Evolutionary conservation across 2,329 filamentous ascomycete species (phyloP).

Genomic region (Cladosporium austrohemisphaericum): DNA sequence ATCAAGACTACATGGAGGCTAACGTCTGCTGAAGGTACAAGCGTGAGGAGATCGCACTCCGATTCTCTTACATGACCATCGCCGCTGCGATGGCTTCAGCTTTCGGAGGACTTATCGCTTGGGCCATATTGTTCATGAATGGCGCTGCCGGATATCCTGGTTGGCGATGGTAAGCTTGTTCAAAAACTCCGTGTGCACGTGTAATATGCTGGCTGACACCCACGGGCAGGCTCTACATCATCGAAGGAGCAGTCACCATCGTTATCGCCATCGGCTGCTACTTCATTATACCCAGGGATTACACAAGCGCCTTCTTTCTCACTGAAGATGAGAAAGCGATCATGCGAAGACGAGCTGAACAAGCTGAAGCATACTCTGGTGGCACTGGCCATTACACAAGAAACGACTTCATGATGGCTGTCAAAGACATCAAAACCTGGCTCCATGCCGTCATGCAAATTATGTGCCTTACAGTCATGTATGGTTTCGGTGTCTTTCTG

Average conservation of each 20-base stretch:
- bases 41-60: slow-evolving; percentile 22
- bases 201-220: slow-evolving; percentile 32
- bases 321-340: slow-evolving; percentile 30
- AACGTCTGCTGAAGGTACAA: slow-evolving; percentile 30
- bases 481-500: slow-evolving; percentile 42
- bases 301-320: slow-evolving; percentile 34
- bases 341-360: slow-evolving; percentile 30
- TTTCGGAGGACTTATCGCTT: slow-evolving; percentile 52
- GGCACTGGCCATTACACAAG: slow-evolving; percentile 30
- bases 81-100: slow-evolving; percentile 45
- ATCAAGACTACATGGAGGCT: slow-evolving; percentile 22
- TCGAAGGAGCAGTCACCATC: slow-evolving; percentile 24
- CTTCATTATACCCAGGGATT: slow-evolving; percentile 32
- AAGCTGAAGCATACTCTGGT: slow-evolving; percentile 31
- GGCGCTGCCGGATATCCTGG: slow-evolving; percentile 47
- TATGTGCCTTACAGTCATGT: slow-evolving; percentile 38
- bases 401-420: slow-evolving; percentile 32
- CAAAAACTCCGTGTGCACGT: slow-evolving; percentile 30
- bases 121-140: slow-evolving; percentile 53
- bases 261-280: slow-evolving; percentile 30
- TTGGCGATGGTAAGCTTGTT: slow-evolving; percentile 33
- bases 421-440: slow-evolving; percentile 34
- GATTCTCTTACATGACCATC: slow-evolving; percentile 36
- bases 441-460: slow-evolving; percentile 38
- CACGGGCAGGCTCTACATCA: slow-evolving; percentile 22